Conservation (phyloP, 2,329 filamentous ascomycete species). For the Aspergillus pseudoglaucus region DNA sequence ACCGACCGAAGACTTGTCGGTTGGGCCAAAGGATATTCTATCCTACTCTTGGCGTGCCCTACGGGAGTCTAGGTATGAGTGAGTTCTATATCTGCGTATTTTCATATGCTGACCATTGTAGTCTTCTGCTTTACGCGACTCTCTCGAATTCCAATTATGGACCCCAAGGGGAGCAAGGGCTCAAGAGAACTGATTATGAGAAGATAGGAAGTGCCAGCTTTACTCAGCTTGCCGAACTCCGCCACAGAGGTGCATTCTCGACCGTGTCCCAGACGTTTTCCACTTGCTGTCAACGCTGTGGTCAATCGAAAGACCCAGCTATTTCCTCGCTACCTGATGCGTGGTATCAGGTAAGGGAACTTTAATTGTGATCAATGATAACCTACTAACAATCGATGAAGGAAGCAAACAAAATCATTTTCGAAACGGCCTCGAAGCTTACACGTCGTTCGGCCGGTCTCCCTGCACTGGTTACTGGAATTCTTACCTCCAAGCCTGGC, state of each 20-base stretch:
- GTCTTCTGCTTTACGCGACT: conserved; percentile 63
- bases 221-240: conserved; percentile 70
- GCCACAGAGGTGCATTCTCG: conserved; percentile 88
- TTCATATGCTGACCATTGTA: conserved; percentile 32
- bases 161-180: conserved; percentile 38
- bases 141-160: conserved; percentile 49
- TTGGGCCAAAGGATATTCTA: conserved; percentile 75
- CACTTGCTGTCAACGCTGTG: conserved; percentile 64
- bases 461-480: conserved; percentile 75
- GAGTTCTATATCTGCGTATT: neutral
- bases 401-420: conserved; percentile 60
- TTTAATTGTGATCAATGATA: conserved; percentile 5
- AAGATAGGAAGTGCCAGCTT: conserved; percentile 70
- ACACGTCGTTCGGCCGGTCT: conserved; percentile 90
- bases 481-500: conserved; percentile 58
- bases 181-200: conserved; percentile 53
- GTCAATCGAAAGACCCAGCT: conserved; percentile 44
- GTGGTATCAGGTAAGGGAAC: conserved; percentile 62
- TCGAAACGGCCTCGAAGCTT: conserved; percentile 66
- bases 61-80: conserved; percentile 76
- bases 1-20: conserved; percentile 61
- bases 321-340: conserved; percentile 47
- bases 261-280: conserved; percentile 86
- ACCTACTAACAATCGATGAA: conserved; percentile 10
- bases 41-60: conserved; percentile 93